Percentiles rank a stretch among this genome's conserved stretches.
phyloP scores from a whole-genome alignment of 352 stramenopile genomes.

The Peronospora tabacina region DNA sequence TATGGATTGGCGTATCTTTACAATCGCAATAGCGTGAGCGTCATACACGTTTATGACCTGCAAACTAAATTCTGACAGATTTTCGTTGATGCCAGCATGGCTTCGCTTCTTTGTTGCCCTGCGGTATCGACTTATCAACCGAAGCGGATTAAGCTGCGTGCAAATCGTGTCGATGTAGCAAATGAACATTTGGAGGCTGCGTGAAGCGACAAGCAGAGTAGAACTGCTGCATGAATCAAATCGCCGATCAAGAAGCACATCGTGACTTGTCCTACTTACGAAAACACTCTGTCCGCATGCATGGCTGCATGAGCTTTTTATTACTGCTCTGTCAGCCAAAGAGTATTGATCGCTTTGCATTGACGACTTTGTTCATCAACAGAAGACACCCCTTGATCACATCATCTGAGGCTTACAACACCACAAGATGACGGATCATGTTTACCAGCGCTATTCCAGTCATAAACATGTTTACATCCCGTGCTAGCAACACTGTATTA shows the following conservation, averaged over 20 bases:
- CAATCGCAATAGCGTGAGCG: too few species aligned
- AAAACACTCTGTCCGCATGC: constrained; percentile 67
- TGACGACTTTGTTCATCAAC: constrained; percentile 64
- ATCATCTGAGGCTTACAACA: constrained; percentile 37
- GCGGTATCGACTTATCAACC: neutral
- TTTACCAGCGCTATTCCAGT: constrained; percentile 74
- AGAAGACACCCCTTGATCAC: constrained; percentile 37
- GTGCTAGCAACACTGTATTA: neutral
- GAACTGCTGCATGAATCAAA: neutral
- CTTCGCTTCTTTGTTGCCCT: neutral
- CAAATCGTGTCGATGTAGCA: neutral
- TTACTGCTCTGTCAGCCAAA: constrained; percentile 72
- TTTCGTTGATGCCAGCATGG: too few species aligned
- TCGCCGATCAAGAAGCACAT: neutral
- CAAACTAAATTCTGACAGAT: too few species aligned
- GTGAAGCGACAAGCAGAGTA: neutral
- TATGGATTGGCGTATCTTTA: too few species aligned
- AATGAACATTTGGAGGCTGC: neutral
- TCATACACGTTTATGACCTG: too few species aligned
- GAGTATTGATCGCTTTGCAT: constrained; percentile 75
- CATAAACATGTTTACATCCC: constrained; percentile 57
- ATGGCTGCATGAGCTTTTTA: constrained; percentile 69
- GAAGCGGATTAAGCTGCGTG: neutral
- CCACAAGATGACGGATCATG: constrained; percentile 79
- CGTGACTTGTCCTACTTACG: too few species aligned